Percentiles rank a stretch among this genome's conserved stretches.
Conservation (phyloP, 2,329 filamentous ascomycete species). For the Aspergillus neoniger region DNA sequence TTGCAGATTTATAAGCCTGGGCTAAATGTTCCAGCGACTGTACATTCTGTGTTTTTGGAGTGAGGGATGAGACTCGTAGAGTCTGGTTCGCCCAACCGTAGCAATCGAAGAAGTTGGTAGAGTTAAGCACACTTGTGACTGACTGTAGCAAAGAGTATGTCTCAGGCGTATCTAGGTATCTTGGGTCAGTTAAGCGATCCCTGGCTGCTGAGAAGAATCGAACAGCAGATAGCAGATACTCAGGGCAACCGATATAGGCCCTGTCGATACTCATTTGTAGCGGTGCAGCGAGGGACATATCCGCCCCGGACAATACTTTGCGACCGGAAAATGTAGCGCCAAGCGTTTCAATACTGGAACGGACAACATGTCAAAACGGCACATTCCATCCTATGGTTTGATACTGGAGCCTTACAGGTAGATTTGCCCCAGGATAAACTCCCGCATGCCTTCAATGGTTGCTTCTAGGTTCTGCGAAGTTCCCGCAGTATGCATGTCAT, state of each 20-base stretch:
- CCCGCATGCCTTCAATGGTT: background rate
- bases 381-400: background rate
- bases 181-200: background rate
- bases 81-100: background rate
- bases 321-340: background rate
- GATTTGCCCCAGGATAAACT: slow-evolving; percentile 6
- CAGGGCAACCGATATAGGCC: slow-evolving; percentile 20
- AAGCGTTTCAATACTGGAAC: background rate
- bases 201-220: slow-evolving; percentile 17
- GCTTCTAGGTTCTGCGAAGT: background rate
- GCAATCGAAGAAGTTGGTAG: slow-evolving; percentile 6
- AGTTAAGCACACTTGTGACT: background rate
- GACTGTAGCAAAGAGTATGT: background rate
- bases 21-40: slow-evolving; percentile 4
- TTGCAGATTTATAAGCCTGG: slow-evolving; percentile 17
- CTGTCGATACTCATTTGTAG: slow-evolving; percentile 7
- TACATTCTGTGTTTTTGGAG: background rate
- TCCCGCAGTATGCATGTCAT: background rate
- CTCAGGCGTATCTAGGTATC: background rate
- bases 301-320: background rate
- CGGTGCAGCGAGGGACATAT: background rate
- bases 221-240: slow-evolving; percentile 9
- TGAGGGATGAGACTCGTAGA: background rate
- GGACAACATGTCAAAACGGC: background rate
- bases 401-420: background rate